Conservation (phyloP, 1,139 yeast species). For the Suhomyces wounanorum region DNA sequence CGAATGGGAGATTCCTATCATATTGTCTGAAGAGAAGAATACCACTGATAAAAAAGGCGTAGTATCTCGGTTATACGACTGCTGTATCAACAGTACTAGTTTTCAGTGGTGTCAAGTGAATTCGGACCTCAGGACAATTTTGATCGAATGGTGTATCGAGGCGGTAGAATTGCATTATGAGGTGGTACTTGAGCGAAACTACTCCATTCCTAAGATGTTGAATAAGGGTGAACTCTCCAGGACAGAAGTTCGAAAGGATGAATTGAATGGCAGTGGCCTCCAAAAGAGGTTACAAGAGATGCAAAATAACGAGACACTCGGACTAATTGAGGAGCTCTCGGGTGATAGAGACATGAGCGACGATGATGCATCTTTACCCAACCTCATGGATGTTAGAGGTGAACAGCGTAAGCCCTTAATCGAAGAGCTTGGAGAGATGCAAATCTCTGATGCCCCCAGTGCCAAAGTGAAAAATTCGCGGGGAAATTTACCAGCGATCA, state of each 20-base stretch:
- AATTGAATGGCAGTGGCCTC: conserved; percentile 36
- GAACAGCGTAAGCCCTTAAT: conserved; percentile 32
- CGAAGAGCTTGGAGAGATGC: conserved; percentile 39
- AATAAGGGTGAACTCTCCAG: conserved; percentile 54
- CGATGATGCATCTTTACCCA: conserved; percentile 22
- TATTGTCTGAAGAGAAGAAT: conserved; percentile 57
- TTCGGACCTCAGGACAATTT: conserved; percentile 46
- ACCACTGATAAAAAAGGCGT: conserved; percentile 72
- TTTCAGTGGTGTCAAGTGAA: conserved; percentile 65
- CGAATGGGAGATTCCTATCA: conserved; percentile 84
- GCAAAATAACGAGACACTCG: conserved; percentile 42
- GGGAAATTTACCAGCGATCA: neutral
- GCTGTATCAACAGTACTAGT: conserved; percentile 65
- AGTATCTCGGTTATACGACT: conserved; percentile 67
- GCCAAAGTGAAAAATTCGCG: neutral
- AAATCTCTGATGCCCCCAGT: conserved; percentile 14
- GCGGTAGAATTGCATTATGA: conserved; percentile 57
- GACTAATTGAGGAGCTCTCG: conserved; percentile 42
- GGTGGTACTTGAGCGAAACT: conserved; percentile 42
- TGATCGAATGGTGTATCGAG: conserved; percentile 67
- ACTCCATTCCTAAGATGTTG: conserved; percentile 60
- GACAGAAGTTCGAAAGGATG: conserved; percentile 36
- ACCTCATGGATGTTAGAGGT: conserved; percentile 22
- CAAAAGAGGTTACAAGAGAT: conserved; percentile 36
- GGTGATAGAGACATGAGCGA: conserved; percentile 1